A percentile compares a stretch with the other conserved stretches of the same genome.
These are phyloP conservation scores for Gryganskiella cystojenkinii DNA, from an alignment of 192 early-diverging fungal species.

Conservation along the genomic window DNA sequence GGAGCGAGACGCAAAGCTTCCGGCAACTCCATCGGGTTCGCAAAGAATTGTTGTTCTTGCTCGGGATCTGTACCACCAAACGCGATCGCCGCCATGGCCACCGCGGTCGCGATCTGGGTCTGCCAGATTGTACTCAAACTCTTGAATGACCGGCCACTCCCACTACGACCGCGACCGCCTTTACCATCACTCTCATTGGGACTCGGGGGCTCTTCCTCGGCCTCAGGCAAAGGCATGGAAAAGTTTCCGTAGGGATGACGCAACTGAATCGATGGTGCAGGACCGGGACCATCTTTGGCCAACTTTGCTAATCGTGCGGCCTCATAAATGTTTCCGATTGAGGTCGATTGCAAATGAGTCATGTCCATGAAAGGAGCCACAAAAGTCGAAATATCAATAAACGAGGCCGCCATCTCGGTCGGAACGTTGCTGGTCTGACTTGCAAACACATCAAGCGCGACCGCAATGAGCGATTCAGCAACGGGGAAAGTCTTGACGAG, in stretches of 20 bases:
- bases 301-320: slow-evolving; percentile 20
- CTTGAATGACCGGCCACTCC: too few species aligned
- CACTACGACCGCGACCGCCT: too few species aligned
- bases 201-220: neutral
- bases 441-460: slow-evolving; percentile 31
- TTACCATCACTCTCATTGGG: neutral
- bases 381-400: slow-evolving; percentile 20
- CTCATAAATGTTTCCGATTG: slow-evolving; percentile 27
- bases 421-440: slow-evolving; percentile 13
- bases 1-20: slow-evolving; percentile 15
- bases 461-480: slow-evolving; percentile 21
- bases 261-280: slow-evolving; percentile 26
- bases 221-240: slow-evolving; percentile 26
- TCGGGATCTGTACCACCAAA: slow-evolving; percentile 25
- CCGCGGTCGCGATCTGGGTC: slow-evolving; percentile 22
- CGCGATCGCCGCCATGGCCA: slow-evolving; percentile 24
- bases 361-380: slow-evolving; percentile 22
- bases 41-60: slow-evolving; percentile 24
- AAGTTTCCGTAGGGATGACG: slow-evolving; percentile 37
- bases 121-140: slow-evolving; percentile 23
- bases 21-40: slow-evolving; percentile 21
- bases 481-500: slow-evolving; percentile 30
- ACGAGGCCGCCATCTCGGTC: slow-evolving; percentile 18
- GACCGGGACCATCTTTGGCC: slow-evolving; percentile 20
- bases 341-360: slow-evolving; percentile 22